Percentiles rank a stretch among this genome's conserved stretches.
phyloP scores from a whole-genome alignment of 2,329 filamentous ascomycete species.

The Fusarium cyanostomum region DNA sequence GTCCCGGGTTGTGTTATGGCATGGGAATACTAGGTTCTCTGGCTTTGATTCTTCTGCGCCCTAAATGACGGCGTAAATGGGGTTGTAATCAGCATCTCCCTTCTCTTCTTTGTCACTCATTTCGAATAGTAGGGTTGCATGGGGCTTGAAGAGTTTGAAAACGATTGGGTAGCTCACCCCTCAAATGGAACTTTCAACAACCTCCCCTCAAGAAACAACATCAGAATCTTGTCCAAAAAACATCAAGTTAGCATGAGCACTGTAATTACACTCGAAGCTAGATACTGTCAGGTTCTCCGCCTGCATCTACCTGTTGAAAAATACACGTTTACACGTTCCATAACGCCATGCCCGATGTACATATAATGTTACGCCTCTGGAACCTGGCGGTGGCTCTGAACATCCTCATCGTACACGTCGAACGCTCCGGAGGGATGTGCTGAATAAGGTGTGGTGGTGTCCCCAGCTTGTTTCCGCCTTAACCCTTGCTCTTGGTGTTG shows the following conservation, averaged over 20 bases:
- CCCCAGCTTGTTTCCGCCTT: slow-evolving; percentile 30
- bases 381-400: slow-evolving; percentile 26
- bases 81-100: slow-evolving; percentile 10
- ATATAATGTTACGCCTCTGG: slow-evolving; percentile 45
- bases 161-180: slow-evolving; percentile 28
- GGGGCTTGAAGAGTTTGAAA: slow-evolving; percentile 18
- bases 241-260: slow-evolving; percentile 15
- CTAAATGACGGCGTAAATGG: slow-evolving; percentile 15
- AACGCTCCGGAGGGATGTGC: not conserved
- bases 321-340: slow-evolving; percentile 47
- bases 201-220: not conserved
- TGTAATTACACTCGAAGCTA: slow-evolving; percentile 28
- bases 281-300: slow-evolving; percentile 37
- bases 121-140: slow-evolving; percentile 20
- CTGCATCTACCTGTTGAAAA: slow-evolving; percentile 46
- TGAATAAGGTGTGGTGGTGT: slow-evolving; percentile 7
- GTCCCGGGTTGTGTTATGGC: slow-evolving; percentile 22
- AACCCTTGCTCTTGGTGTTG: slow-evolving; percentile 83
- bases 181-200: slow-evolving; percentile 25
- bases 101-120: slow-evolving; percentile 33
- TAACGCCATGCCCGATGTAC: slow-evolving; percentile 53
- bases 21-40: slow-evolving; percentile 19
- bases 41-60: slow-evolving; percentile 15
- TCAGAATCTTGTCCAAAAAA: not conserved
- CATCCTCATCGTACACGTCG: slow-evolving; percentile 27